A percentile compares a stretch with the other conserved stretches of the same genome.
phyloP scores from a whole-genome alignment of 1,139 yeast genomes.

The Hemisphaericaspora xylanilytica region DNA sequence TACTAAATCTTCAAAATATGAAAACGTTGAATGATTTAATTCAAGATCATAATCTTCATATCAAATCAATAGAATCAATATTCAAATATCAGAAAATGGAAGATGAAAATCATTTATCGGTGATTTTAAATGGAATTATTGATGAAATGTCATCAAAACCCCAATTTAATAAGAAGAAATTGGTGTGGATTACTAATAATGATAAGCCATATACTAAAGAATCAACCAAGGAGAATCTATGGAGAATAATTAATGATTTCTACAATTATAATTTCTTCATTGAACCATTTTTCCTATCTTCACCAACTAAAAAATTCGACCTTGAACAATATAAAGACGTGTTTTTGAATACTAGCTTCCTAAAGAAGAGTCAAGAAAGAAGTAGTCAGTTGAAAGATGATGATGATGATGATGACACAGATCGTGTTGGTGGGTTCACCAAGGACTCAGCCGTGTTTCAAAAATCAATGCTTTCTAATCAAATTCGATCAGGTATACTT shows the following conservation, averaged over 20 bases:
- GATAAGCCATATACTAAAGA: slow-evolving; percentile 34
- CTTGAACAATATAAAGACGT: slow-evolving; percentile 55
- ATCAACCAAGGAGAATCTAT: slow-evolving; percentile 38
- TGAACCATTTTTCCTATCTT: slow-evolving; percentile 59
- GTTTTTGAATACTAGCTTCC: slow-evolving; percentile 43
- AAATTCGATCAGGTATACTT: slow-evolving; percentile 40
- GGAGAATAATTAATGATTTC: slow-evolving; percentile 61
- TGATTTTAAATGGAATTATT: slow-evolving; percentile 31
- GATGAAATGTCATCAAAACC: slow-evolving; percentile 33
- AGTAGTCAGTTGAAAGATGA: slow-evolving; percentile 6
- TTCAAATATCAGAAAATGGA: slow-evolving; percentile 19
- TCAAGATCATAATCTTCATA: slow-evolving; percentile 25
- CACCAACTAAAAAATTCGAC: slow-evolving; percentile 40
- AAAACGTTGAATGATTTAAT: slow-evolving; percentile 34
- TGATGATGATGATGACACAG: slow-evolving; percentile 7
- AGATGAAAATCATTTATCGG: slow-evolving; percentile 27
- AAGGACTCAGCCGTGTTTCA: slow-evolving; percentile 12
- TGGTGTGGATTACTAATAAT: slow-evolving; percentile 44
- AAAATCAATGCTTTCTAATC: slow-evolving; percentile 12
- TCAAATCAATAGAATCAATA: slow-evolving; percentile 16
- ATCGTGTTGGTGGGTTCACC: slow-evolving; percentile 14
- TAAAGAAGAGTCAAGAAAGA: slow-evolving; percentile 16
- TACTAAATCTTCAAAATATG: slow-evolving; percentile 40
- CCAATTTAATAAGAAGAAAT: slow-evolving; percentile 34
- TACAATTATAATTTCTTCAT: slow-evolving; percentile 52